phyloP scores from a whole-genome alignment of 352 stramenopile species.

The Albugo laibachii region DNA sequence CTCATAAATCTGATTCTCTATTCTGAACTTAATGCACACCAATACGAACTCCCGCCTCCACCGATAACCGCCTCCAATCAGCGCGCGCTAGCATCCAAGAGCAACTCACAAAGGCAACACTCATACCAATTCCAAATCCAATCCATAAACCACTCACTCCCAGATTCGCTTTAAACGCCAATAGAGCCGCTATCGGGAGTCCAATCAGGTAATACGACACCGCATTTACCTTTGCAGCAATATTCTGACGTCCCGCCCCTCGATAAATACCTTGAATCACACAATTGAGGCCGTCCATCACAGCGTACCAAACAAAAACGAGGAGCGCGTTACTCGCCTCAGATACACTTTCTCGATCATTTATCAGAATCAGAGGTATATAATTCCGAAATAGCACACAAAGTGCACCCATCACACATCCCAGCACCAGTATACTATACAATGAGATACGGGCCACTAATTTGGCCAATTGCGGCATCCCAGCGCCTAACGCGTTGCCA shows the following conservation, averaged over 20 bases:
- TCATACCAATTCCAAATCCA: conserved; percentile 38
- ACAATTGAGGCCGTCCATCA: conserved; percentile 50
- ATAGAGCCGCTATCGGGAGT: conserved; percentile 34
- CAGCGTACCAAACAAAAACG: conserved; percentile 34
- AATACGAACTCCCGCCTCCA: conserved; percentile 14
- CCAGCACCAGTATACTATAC: conserved; percentile 16
- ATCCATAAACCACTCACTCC: conserved; percentile 58
- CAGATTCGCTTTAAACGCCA: conserved; percentile 23
- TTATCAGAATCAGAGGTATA: conserved; percentile 23
- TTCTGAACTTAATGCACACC: neutral
- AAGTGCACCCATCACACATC: conserved; percentile 13
- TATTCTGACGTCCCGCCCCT: conserved; percentile 35
- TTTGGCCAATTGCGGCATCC: conserved; percentile 18
- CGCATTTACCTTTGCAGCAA: conserved; percentile 42
- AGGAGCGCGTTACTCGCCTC: conserved; percentile 23
- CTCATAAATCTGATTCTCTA: no score
- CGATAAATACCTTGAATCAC: conserved; percentile 54
- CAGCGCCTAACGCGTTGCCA: conserved; percentile 37
- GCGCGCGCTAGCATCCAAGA: conserved; percentile 12
- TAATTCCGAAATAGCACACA: conserved; percentile 18
- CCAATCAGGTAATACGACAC: conserved; percentile 56
- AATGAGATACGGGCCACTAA: conserved; percentile 20
- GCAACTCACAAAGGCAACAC: conserved; percentile 11
- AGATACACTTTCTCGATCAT: conserved; percentile 16
- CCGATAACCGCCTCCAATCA: conserved; percentile 17